Conservation (phyloP, 371 early-diverging fungal species). For the Nematocida sp. region DNA sequence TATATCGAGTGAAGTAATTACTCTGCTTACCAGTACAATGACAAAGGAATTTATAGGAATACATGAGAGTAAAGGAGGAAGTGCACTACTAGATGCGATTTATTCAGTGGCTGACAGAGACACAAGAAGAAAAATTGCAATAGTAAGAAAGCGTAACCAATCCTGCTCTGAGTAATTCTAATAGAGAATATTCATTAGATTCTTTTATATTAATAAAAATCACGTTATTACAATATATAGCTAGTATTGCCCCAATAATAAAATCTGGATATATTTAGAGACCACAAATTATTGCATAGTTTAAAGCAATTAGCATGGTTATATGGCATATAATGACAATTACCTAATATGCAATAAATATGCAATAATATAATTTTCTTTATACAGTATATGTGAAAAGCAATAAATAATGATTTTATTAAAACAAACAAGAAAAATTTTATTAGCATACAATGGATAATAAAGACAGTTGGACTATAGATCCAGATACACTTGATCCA, state of each 20-base stretch:
- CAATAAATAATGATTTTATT: too few species aligned
- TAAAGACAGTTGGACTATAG: not conserved
- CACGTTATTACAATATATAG: not conserved
- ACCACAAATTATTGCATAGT: not conserved
- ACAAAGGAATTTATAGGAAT: slow-evolving; percentile 44
- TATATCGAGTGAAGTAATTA: not conserved
- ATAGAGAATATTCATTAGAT: not conserved
- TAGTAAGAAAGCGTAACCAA: not conserved
- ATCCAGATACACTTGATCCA: not conserved
- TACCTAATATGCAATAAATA: not conserved
- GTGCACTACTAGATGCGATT: slow-evolving; percentile 21
- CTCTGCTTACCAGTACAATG: slow-evolving; percentile 27
- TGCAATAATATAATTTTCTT: not conserved
- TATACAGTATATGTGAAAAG: not conserved
- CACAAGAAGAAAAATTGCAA: not conserved
- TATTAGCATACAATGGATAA: not conserved
- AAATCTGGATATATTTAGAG: not conserved
- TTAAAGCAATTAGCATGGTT: not conserved
- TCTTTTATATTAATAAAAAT: not conserved
- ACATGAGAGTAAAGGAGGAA: slow-evolving; percentile 26
- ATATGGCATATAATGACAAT: not conserved
- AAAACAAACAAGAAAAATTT: not conserved
- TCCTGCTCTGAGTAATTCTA: not conserved
- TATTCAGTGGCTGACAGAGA: not conserved
- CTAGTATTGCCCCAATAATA: not conserved